Evolutionary conservation across 768 basidiomycete genomes (phyloP).

Genomic region (Dictyophora rubrovolvata): DNA sequence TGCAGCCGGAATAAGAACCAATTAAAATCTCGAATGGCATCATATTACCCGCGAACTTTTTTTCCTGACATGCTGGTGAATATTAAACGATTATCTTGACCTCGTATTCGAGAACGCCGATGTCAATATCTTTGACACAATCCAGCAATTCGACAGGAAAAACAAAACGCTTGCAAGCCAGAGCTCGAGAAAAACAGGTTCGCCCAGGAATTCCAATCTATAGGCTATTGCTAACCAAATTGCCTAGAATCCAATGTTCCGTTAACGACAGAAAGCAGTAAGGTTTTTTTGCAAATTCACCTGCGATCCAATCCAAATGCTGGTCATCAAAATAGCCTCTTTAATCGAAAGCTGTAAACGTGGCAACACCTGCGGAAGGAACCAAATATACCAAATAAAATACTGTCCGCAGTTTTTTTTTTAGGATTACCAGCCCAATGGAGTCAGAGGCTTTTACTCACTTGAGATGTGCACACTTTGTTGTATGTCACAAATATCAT

Average conservation of each 20-base stretch:
- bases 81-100: too few relatives aligned
- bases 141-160: slow-evolving; percentile 69
- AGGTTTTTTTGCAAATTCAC: slow-evolving; percentile 13
- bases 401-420: slow-evolving; percentile 50
- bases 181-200: slow-evolving; percentile 59
- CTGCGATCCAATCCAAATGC: slow-evolving; percentile 63
- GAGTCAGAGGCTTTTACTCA: slow-evolving; percentile 22
- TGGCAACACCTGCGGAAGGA: slow-evolving; percentile 76
- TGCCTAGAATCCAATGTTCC: slow-evolving; percentile 36
- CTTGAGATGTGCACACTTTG: slow-evolving; percentile 97
- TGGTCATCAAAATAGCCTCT: slow-evolving; percentile 31
- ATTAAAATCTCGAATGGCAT: neutral
- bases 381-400: slow-evolving; percentile 92
- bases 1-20: neutral
- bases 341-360: slow-evolving; percentile 41
- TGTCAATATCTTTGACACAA: slow-evolving; percentile 52
- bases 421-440: neutral
- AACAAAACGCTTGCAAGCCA: slow-evolving; percentile 77
- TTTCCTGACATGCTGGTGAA: too few relatives aligned
- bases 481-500: slow-evolving; percentile 90
- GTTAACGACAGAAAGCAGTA: neutral
- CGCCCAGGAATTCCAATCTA: slow-evolving; percentile 77
- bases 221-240: slow-evolving; percentile 91
- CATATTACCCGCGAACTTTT: neutral
- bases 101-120: neutral